Conservation (phyloP, 1,284 basidiomycete genomes). For the Mycosarcoma mackinlayi region DNA sequence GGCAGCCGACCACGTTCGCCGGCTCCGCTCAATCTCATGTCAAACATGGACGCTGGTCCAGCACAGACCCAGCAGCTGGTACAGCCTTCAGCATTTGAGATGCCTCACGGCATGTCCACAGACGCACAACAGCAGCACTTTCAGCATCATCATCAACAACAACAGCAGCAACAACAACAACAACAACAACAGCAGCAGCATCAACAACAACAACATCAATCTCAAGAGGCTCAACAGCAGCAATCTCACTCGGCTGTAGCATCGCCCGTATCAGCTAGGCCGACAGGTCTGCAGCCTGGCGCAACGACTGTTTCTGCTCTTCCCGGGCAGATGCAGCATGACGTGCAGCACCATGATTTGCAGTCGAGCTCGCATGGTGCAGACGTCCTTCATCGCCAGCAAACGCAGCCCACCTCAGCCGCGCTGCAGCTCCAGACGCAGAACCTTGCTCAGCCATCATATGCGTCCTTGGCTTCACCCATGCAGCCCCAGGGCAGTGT, state of each 20-base stretch:
- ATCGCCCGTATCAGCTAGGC: conserved; percentile 25
- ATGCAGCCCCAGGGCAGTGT: conserved; percentile 24
- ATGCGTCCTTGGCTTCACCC: conserved; percentile 28
- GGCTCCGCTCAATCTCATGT: conserved; percentile 17
- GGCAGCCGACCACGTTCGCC: conserved; percentile 39
- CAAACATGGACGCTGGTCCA: conserved; percentile 25
- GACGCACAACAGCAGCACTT: conserved; percentile 32
- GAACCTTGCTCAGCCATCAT: conserved; percentile 17
- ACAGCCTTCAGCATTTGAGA: conserved; percentile 20
- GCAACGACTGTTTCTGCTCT: conserved; percentile 1
- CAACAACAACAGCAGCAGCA: conserved; percentile 30
- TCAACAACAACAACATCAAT: conserved; percentile 10
- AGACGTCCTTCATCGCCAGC: conserved; percentile 1
- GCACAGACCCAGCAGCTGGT: conserved; percentile 26
- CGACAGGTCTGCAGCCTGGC: neutral
- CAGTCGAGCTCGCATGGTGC: conserved; percentile 11
- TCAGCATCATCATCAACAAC: conserved; percentile 24
- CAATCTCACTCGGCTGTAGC: conserved; percentile 11
- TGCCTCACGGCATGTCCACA: conserved; percentile 9
- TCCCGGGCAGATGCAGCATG: conserved; percentile 8
- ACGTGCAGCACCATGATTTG: conserved; percentile 13
- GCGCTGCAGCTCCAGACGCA: conserved; percentile 23
- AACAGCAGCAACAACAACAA: conserved; percentile 22
- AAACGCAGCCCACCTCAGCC: conserved; percentile 13
- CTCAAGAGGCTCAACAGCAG: conserved; percentile 29